A percentile compares a stretch with the other conserved stretches of the same genome.
Evolutionary conservation across 495 filamentous ascomycete species (phyloP).

Genomic region (Aspergillus homomorphus): DNA sequence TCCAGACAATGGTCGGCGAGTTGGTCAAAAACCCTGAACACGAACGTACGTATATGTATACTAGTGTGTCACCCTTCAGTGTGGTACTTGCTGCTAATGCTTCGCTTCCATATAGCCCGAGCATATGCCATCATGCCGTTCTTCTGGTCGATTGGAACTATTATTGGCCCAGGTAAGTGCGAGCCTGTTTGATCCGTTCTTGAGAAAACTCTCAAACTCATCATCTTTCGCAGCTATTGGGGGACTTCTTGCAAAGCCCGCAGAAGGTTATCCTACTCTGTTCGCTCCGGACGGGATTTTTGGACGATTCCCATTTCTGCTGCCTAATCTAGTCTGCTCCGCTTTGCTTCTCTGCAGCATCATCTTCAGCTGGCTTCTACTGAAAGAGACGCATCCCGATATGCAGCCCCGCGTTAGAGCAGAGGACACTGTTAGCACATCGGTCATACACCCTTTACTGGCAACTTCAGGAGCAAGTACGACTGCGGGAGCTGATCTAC

Average conservation of each 20-base stretch:
- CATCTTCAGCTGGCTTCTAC: slow-evolving; percentile 64
- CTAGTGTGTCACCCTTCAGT: background rate
- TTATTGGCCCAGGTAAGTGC: slow-evolving; percentile 63
- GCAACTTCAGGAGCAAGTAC: slow-evolving; percentile 67
- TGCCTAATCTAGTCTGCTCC: slow-evolving; percentile 78
- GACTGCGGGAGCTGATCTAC: slow-evolving; percentile 66
- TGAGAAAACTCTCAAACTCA: slow-evolving; percentile 18
- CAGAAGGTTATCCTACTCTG: slow-evolving; percentile 60
- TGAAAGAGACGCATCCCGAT: slow-evolving; percentile 80
- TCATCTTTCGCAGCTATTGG: slow-evolving; percentile 54
- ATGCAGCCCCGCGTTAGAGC: slow-evolving; percentile 60
- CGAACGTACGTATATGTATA: slow-evolving; percentile 61
- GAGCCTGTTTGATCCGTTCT: background rate
- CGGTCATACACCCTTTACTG: slow-evolving; percentile 67
- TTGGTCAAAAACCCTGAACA: slow-evolving; percentile 74
- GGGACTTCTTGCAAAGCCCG: slow-evolving; percentile 71
- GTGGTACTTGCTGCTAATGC: slow-evolving; percentile 13
- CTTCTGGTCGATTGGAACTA: slow-evolving; percentile 83
- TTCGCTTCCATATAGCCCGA: slow-evolving; percentile 47
- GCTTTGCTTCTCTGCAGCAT: slow-evolving; percentile 70
- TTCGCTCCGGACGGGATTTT: slow-evolving; percentile 66
- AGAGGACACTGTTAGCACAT: slow-evolving; percentile 48
- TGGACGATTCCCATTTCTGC: slow-evolving; percentile 73
- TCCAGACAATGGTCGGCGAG: slow-evolving; percentile 91
- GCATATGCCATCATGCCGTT: slow-evolving; percentile 86